Evolutionary conservation across 768 basidiomycete genomes (phyloP), one percentile per base, ranked within the genome.

Genomic region (Trametes gibbosa): DNA sequence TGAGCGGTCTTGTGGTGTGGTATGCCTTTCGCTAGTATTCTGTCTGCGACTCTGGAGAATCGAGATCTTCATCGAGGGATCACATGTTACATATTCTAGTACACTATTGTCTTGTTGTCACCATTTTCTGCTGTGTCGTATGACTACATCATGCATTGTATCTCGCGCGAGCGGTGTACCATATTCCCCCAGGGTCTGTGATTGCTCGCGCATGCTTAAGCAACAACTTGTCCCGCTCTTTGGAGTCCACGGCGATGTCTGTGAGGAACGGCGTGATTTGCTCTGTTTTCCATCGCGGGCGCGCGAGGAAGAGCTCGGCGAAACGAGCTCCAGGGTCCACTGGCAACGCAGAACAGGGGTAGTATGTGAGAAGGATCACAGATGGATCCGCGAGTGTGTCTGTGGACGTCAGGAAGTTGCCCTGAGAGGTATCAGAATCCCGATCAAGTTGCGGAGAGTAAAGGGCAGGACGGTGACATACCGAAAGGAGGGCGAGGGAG

Each of bases 181-280:
- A 90, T 35, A 83, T 70, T 0, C 87, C 88, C 12, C 82, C 77
- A 0, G 78, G 67, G 51, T 90, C 87, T 51, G 87, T 90, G 42
- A 86, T 80, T 2, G 90, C 83, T 46, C 95, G 78, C 35, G 91
- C 91, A 67, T 89, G 91, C 74, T 94, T 98, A 42, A 92, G 81
- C 39, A 97, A 74, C 62, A 96, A 69, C 70, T 87, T 93, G 69
- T 98, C 95, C 40, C 90, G 79, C 68, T 92, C 92, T 72, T 97
- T 96, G 8, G 77, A 74, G 68, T 92, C 86, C n/a, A 94, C 77
- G 0, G 87, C 87, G 55, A 97, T 84, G 62, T 93, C 93, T 6
- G 77, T 73, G 13, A 98, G 75, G 74, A 95, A 98, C 4, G 89
- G 90, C 25, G 76, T 73, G 59, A 98, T 89, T 17, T 95, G 92